Evolutionary conservation across 2,329 filamentous ascomycete genomes (phyloP), one percentile per base, ranked within the genome.

Genomic region (Colletotrichum sojae): DNA sequence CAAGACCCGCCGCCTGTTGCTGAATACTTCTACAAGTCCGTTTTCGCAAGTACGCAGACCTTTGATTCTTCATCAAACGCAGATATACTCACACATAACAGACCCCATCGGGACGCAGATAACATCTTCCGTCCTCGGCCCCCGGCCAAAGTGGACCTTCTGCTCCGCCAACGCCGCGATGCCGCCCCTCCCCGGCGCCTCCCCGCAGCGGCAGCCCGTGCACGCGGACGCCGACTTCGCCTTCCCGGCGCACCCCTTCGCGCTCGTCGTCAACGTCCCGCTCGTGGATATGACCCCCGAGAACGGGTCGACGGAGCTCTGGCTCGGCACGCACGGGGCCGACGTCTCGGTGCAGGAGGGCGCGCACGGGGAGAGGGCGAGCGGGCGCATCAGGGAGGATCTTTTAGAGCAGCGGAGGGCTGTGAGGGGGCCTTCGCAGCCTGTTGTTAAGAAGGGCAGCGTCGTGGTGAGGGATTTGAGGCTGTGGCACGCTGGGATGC

Each of bases 401-500:
- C 73, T 83, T 2, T 72, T 89, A 0, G 80, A 79, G 2, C 74
- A 79, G 57, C 79, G 83, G 6, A 68, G 78, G 2, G 63, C 73
- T 4, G 72, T 79, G 2, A 76, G 82, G 6, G 80, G 83, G 6
- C 86, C 86, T 0, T 74, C 82, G 12, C 88, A 90, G 73, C 86
- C 87, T 0, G 63, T 77, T 3, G 82, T 89, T 0, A 80, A 80
- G 43, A 88, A 88, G 72, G 88, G 89, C 0, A 85, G 86, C 46
- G 74, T 91, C 22, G 81, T 90, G 43, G 74, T 91, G 36, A 82
- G 90, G 2, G 89, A 91, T 74, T 76, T 91, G 61, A 79, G 89
- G 25, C 82, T 90, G 5, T 91, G 89, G 89, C 89, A 91, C 75
- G 88, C 87, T 0, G 89, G 89, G 0, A 89, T 90, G 85, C 88